Evolutionary conservation across 305 asterid species (phyloP).

Genomic region (Plantago lanceolata): DNA sequence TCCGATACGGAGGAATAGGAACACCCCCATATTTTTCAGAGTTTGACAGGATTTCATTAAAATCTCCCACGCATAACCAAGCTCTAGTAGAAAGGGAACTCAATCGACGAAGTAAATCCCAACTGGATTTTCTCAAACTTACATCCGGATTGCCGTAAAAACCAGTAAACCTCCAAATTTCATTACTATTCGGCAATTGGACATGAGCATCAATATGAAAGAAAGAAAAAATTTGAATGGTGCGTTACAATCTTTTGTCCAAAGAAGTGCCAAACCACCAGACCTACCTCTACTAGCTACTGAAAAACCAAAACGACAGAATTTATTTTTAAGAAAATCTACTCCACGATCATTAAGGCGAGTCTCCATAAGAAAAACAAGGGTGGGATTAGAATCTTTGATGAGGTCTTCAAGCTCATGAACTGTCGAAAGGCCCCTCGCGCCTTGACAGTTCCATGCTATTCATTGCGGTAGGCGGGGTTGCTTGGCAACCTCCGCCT

Average conservation of each 20-base stretch:
- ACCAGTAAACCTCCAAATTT: neutral
- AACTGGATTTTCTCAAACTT: neutral
- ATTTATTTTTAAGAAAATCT: neutral
- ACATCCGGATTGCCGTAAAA: neutral
- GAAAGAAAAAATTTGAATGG: neutral
- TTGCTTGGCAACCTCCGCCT: too few species aligned
- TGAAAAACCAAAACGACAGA: neutral
- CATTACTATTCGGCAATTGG: neutral
- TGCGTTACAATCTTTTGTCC: neutral
- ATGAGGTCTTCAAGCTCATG: neutral
- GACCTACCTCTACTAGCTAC: neutral
- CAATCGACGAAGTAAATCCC: neutral
- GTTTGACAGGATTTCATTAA: neutral
- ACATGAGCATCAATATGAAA: neutral
- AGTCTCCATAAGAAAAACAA: neutral
- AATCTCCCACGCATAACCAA: neutral
- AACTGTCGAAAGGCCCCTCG: neutral
- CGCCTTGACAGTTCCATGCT: too few species aligned
- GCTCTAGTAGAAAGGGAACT: neutral
- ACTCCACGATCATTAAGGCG: neutral
- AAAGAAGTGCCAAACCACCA: neutral
- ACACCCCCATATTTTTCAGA: neutral
- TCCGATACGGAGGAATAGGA: too few species aligned
- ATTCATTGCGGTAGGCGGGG: too few species aligned
- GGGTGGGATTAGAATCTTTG: neutral